phyloP scores from a whole-genome alignment of 2,329 filamentous ascomycete genomes.

The Coniella vitis region DNA sequence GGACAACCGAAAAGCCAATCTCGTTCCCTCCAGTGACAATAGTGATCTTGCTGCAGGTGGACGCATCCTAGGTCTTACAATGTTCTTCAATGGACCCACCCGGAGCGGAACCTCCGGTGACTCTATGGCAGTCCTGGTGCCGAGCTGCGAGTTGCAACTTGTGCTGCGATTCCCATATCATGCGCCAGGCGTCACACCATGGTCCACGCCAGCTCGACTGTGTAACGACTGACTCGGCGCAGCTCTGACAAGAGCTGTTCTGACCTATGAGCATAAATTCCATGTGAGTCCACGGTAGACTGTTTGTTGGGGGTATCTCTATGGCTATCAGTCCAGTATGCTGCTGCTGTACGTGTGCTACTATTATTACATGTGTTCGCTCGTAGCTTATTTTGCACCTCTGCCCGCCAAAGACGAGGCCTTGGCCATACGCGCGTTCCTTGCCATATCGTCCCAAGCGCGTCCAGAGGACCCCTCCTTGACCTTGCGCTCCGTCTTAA shows the following conservation, averaged over 20 bases:
- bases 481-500: slow-evolving; percentile 58
- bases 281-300: neutral
- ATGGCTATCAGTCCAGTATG: neutral
- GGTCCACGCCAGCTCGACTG: too few species aligned
- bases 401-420: slow-evolving; percentile 47
- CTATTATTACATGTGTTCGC: neutral
- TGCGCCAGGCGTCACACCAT: too few species aligned
- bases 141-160: too few species aligned
- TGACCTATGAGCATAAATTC: too few species aligned
- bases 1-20: neutral
- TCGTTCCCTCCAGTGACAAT: neutral
- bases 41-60: neutral
- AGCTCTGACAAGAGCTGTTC: too few species aligned
- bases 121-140: too few species aligned
- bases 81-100: neutral
- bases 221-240: too few species aligned
- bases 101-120: neutral
- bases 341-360: too few species aligned
- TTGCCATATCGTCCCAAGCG: slow-evolving; percentile 49
- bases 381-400: slow-evolving; percentile 41
- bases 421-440: slow-evolving; percentile 50
- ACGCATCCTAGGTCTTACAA: neutral
- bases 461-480: slow-evolving; percentile 50
- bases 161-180: too few species aligned
- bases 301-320: slow-evolving; percentile 2